A percentile compares a stretch with the other conserved stretches of the same genome.
Conservation (phyloP, 495 filamentous ascomycete genomes). For the Durotheca rogersii region DNA sequence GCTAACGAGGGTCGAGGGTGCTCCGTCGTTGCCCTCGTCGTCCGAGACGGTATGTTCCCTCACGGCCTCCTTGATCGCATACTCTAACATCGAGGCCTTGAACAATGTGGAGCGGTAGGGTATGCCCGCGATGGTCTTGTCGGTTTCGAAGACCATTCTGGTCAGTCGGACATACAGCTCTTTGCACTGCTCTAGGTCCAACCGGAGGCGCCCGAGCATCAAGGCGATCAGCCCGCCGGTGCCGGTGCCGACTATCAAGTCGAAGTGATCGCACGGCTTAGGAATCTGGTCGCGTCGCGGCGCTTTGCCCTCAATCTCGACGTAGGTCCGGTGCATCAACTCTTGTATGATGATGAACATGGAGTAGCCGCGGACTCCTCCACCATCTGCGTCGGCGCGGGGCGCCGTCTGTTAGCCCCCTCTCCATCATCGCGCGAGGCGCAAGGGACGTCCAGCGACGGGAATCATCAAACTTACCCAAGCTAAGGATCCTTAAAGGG, state of each 20-base stretch:
- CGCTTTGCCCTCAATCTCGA: constrained; percentile 79
- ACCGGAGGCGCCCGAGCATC: constrained; percentile 88
- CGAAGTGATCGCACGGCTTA: constrained; percentile 97
- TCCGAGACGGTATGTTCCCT: constrained; percentile 80
- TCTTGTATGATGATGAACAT: constrained; percentile 95
- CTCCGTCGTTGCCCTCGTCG: constrained; percentile 73
- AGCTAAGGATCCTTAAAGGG: constrained; percentile 84
- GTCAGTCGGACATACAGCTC: constrained; percentile 94
- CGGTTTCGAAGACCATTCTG: constrained; percentile 90
- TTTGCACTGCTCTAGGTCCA: constrained; percentile 95
- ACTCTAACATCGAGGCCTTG: constrained; percentile 93
- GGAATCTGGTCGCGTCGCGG: constrained; percentile 86
- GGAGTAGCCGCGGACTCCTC: constrained; percentile 94
- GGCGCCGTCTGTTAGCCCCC: constrained; percentile 14
- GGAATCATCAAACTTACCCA: constrained; percentile 62
- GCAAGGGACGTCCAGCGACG: background rate
- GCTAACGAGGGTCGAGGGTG: constrained; percentile 24
- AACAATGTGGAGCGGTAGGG: constrained; percentile 91
- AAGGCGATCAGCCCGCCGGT: constrained; percentile 94
- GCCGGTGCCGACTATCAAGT: constrained; percentile 91
- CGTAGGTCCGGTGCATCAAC: constrained; percentile 90
- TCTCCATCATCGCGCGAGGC: background rate
- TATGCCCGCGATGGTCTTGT: constrained; percentile 94
- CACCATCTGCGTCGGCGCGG: constrained; percentile 66
- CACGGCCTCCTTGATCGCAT: constrained; percentile 89